Conservation (phyloP, 2,329 filamentous ascomycete genomes). For the Cadophora sp. region DNA sequence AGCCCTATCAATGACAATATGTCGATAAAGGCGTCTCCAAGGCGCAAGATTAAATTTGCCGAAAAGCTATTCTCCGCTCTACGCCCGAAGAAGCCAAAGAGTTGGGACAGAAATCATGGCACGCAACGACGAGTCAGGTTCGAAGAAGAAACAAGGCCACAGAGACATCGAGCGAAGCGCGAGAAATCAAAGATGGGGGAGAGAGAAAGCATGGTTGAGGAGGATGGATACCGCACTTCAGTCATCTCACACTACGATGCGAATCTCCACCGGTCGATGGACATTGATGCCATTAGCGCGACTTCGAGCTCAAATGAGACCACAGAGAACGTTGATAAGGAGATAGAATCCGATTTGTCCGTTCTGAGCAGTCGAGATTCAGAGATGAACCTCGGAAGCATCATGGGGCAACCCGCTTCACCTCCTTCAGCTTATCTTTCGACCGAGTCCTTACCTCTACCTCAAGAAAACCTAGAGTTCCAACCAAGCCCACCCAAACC, state of each 20-base stretch:
- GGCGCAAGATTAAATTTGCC: constrained; percentile 9
- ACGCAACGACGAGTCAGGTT: constrained; percentile 4
- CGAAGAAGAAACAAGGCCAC: neutral
- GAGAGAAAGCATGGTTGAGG: neutral
- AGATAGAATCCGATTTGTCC: neutral
- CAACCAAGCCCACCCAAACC: constrained; percentile 2
- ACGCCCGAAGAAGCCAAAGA: constrained; percentile 2
- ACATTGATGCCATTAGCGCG: neutral
- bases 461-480: neutral
- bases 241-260: neutral
- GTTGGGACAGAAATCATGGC: too few relatives aligned
- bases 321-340: neutral
- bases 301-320: neutral
- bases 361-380: constrained; percentile 19
- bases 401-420: neutral
- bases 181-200: neutral
- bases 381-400: constrained; percentile 20
- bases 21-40: neutral
- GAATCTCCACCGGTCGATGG: neutral
- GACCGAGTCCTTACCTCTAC: neutral
- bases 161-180: neutral
- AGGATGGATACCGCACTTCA: neutral
- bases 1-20: neutral
- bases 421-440: neutral
- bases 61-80: constrained; percentile 12